Evolutionary conservation across 352 stramenopile species (phyloP).

Genomic region (Nothophytophthora sp.): DNA sequence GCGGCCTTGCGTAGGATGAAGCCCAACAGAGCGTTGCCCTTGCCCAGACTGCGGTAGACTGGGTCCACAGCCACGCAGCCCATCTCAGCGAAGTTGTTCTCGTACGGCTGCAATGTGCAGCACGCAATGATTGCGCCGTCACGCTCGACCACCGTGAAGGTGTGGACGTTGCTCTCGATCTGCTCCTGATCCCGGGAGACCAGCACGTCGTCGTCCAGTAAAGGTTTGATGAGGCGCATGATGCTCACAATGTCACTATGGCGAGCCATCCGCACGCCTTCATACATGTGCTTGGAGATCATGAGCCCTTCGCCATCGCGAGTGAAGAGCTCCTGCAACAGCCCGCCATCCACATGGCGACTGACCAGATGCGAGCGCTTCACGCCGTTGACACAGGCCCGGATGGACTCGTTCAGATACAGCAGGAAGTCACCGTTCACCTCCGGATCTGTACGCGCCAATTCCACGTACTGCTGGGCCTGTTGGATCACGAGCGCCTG

Average conservation of each 20-base stretch:
- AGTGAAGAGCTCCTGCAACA: conserved; percentile 98
- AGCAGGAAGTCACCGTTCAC: conserved; percentile 73
- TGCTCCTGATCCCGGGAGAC: conserved; percentile 88
- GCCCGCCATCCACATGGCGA: conserved; percentile 82
- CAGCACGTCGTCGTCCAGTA: conserved; percentile 87
- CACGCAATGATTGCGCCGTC: conserved; percentile 90
- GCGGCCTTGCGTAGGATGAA: conserved; percentile 90
- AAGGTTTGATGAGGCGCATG: conserved; percentile 87
- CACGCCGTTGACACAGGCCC: conserved; percentile 83
- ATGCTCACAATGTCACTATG: conserved; percentile 92
- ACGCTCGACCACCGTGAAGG: conserved; percentile 87
- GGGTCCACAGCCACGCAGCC: conserved; percentile 90
- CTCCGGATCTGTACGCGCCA: conserved; percentile 60
- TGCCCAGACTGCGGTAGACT: conserved; percentile 81
- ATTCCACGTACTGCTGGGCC: conserved; percentile 79
- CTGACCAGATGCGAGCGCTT: conserved; percentile 87
- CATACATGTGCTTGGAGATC: conserved; percentile 97
- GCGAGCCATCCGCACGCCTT: conserved; percentile 93
- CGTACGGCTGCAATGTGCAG: conserved; percentile 88
- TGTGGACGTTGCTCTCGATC: conserved; percentile 89
- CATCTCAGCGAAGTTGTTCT: conserved; percentile 91
- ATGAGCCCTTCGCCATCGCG: conserved; percentile 96
- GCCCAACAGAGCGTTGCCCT: conserved; percentile 90
- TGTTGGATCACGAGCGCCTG: conserved; percentile 83
- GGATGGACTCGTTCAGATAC: conserved; percentile 87